Base-by-base conservation (phyloP, 805 yeast genomes). In the Candida tibetensis region DNA sequence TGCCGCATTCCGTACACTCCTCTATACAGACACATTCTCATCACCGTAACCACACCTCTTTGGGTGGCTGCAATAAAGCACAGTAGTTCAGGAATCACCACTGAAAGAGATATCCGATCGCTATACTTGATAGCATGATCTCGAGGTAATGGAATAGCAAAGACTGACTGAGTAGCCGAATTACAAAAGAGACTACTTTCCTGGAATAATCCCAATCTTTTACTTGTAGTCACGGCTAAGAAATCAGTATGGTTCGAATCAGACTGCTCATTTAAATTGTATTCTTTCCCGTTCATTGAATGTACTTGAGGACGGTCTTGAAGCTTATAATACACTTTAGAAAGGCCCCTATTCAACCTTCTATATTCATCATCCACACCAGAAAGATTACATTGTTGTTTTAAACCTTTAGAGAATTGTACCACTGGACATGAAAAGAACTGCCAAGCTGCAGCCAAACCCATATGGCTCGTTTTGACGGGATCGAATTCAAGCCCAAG, bases 141-240 rank as follows among this genome's bases (percentile, higher is more conserved):
- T 17, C 51, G 50, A 5, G 74, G 69, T 16, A 60, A 48, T 1
- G 52, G 49, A 44, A 66, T 50, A 13, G 63, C 62, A 47, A 74
- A 77, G 1, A 76, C 51, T 16, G 63, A 53, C 3, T 65, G 55
- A 1, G 77, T 69, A 1, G 76, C 66, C 4, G 76, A 66, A 45
- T 66, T 71, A 49, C 81, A 76, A 25, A 72, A 62, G 16, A 79
- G 57, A 8, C 67, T 61, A 34, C 72, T 71, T 1, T 62, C 61
- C 17, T 71, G 58, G 45, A 75, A 71, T 17, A 79, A 51, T 0
- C 74, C 80, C 10, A 73, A 44, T 30, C 62, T 59, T 18, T 59
- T 47, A 4, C 68, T 64, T 0, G 82, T 74, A 0, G 82, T 69
- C 1, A 69, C 64, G 6, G 75, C 44, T 3, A 56, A 40, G 16